A percentile compares a stretch with the other conserved stretches of the same genome.
These are phyloP conservation scores for Microcyclospora tardicrescens DNA, from an alignment of 2,329 filamentous ascomycete genomes.

Conservation along the genomic window DNA sequence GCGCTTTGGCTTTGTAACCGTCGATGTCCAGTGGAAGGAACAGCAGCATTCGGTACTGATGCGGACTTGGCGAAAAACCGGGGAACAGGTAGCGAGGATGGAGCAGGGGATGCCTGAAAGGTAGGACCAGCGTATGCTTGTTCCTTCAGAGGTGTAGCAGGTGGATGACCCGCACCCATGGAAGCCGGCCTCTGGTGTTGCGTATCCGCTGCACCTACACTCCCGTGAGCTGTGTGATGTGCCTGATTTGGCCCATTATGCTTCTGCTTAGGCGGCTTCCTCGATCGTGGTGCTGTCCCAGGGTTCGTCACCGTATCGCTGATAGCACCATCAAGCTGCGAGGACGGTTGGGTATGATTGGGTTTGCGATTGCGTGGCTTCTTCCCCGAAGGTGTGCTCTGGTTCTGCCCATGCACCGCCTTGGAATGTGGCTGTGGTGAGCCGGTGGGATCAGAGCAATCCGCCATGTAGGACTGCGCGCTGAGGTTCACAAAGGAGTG, in stretches of 20 bases:
- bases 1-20: slow-evolving; percentile 27
- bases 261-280: slow-evolving; percentile 12
- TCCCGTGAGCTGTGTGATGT: no score
- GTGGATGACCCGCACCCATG: slow-evolving; percentile 32
- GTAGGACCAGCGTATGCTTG: slow-evolving; percentile 77
- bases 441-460: not conserved
- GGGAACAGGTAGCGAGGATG: slow-evolving; percentile 78
- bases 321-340: slow-evolving; percentile 12
- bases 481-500: no score
- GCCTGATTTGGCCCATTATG: slow-evolving; percentile 7
- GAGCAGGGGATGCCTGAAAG: slow-evolving; percentile 87
- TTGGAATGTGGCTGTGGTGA: not conserved
- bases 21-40: slow-evolving; percentile 23
- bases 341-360: slow-evolving; percentile 5
- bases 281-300: slow-evolving; percentile 11
- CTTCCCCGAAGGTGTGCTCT: no score
- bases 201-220: no score
- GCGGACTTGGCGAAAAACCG: slow-evolving; percentile 67
- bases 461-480: no score
- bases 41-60: slow-evolving; percentile 48
- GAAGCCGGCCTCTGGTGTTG: slow-evolving; percentile 22
- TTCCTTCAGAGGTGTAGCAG: slow-evolving; percentile 32
- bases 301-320: slow-evolving; percentile 15
- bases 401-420: not conserved
- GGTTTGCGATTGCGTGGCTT: slow-evolving; percentile 7